These are phyloP conservation scores for Termitomyces sp. DNA, from an alignment of 768 basidiomycete genomes.

Conservation along the genomic window DNA sequence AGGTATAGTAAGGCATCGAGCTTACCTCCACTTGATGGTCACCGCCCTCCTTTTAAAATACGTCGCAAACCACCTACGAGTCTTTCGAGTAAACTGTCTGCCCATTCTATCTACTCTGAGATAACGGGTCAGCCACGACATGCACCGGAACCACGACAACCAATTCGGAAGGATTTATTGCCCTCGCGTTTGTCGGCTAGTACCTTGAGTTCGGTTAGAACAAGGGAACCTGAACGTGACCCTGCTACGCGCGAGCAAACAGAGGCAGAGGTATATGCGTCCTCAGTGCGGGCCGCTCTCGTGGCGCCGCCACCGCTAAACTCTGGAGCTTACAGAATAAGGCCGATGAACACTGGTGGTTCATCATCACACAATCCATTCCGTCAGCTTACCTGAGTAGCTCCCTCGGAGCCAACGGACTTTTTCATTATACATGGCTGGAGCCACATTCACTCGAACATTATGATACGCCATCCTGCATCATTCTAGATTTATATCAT, in stretches of 20 bases:
- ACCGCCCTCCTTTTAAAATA: slow-evolving; percentile 8
- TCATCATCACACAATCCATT: slow-evolving; percentile 54
- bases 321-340: slow-evolving; percentile 37
- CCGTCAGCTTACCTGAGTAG: slow-evolving; percentile 19
- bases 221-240: slow-evolving; percentile 10
- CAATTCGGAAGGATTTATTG: slow-evolving; percentile 44
- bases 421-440: not conserved
- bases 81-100: slow-evolving; percentile 29
- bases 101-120: slow-evolving; percentile 63
- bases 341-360: slow-evolving; percentile 38
- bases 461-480: not conserved
- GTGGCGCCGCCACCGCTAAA: slow-evolving; percentile 19
- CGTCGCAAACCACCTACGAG: slow-evolving; percentile 13
- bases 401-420: not conserved
- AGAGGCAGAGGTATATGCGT: slow-evolving; percentile 59
- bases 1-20: slow-evolving; percentile 32
- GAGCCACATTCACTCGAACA: not conserved
- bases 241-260: slow-evolving; percentile 29
- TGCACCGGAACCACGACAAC: slow-evolving; percentile 70
- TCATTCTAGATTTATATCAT: slow-evolving; percentile 2
- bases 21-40: slow-evolving; percentile 32
- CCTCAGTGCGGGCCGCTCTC: slow-evolving; percentile 35
- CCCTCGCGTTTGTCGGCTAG: slow-evolving; percentile 46
- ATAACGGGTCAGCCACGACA: slow-evolving; percentile 57
- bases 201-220: slow-evolving; percentile 30